phyloP scores from a whole-genome alignment of 2,329 filamentous ascomycete genomes.

The Claviceps africana region DNA sequence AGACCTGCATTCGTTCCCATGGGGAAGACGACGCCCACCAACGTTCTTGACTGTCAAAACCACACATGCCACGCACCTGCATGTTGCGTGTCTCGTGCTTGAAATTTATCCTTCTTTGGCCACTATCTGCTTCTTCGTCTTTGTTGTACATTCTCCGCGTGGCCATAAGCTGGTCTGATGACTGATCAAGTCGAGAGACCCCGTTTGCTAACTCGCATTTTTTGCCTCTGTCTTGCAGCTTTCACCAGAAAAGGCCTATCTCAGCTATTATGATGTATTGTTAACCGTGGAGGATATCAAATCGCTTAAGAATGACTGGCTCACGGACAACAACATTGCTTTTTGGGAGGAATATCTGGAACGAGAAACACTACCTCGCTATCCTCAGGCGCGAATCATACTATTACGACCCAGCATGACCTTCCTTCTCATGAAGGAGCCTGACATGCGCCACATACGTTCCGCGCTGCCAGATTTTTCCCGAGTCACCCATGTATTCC shows the following conservation, averaged over 20 bases:
- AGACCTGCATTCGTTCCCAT: not conserved
- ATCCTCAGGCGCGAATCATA: slow-evolving; percentile 71
- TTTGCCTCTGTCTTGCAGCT: slow-evolving; percentile 28
- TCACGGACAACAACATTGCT: slow-evolving; percentile 92
- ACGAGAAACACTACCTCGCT: slow-evolving; percentile 68
- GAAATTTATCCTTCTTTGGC: not conserved
- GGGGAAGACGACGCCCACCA: not conserved
- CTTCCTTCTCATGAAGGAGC: slow-evolving; percentile 72
- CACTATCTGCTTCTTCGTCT: not conserved
- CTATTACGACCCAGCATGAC: slow-evolving; percentile 88
- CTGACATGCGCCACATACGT: slow-evolving; percentile 39
- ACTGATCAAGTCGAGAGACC: not conserved
- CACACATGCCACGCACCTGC: not conserved
- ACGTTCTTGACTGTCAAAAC: not conserved
- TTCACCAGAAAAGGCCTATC: slow-evolving; percentile 23
- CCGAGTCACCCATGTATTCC: slow-evolving; percentile 78
- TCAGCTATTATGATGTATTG: slow-evolving; percentile 28
- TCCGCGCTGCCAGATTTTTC: slow-evolving; percentile 69
- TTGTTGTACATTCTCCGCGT: not conserved
- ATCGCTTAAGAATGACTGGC: slow-evolving; percentile 81
- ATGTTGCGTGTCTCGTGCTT: not conserved
- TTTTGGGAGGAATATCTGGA: slow-evolving; percentile 99
- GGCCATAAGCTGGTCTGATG: not conserved
- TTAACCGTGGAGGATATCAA: slow-evolving; percentile 80
- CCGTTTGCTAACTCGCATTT: not conserved